A percentile compares a stretch with the other conserved stretches of the same genome.
phyloP scores from a whole-genome alignment of 2,329 filamentous ascomycete species.

The Arachnopeziza araneosa region DNA sequence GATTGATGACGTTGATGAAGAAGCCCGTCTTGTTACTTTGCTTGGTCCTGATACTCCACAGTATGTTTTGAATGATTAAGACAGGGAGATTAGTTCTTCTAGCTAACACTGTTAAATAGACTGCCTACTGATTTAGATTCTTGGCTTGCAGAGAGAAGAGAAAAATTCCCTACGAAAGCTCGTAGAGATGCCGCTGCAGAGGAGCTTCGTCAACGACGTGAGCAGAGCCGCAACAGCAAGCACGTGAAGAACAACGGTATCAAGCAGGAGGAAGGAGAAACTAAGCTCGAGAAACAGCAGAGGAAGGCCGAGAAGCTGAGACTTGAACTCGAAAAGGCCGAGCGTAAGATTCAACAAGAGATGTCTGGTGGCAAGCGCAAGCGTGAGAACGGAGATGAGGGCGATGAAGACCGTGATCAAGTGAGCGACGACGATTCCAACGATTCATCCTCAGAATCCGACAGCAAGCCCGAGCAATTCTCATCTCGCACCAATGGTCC shows the following conservation, averaged over 20 bases:
- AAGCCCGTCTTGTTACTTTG: conserved; percentile 33
- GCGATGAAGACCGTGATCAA: conserved; percentile 50
- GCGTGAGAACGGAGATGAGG: conserved; percentile 61
- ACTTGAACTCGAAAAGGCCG: conserved; percentile 62
- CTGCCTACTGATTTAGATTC: conserved; percentile 61
- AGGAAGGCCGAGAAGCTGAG: conserved; percentile 56
- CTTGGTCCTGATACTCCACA: conserved; percentile 32
- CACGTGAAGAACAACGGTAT: conserved; percentile 33
- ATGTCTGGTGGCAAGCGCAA: conserved; percentile 60
- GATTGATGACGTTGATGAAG: conserved; percentile 60
- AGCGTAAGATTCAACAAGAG: conserved; percentile 37
- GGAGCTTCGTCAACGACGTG: conserved; percentile 33
- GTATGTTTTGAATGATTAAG: conserved; percentile 27
- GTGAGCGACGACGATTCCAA: conserved; percentile 27
- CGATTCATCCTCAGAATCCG: conserved; percentile 40
- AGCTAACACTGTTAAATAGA: conserved; percentile 31
- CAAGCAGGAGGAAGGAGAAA: conserved; percentile 45
- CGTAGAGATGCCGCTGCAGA: conserved; percentile 60
- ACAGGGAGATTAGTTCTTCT: conserved; percentile 27
- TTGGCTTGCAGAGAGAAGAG: conserved; percentile 77
- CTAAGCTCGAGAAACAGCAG: conserved; percentile 49
- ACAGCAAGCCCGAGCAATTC: conserved; percentile 53
- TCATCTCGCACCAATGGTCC: conserved; percentile 39
- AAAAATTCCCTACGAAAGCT: conserved; percentile 72
- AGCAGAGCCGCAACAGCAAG: conserved; percentile 25